Evolutionary conservation across 2,329 filamentous ascomycete genomes (phyloP), one percentile per base, ranked within the genome.

Genomic region (Emmonsiellopsis sp.): DNA sequence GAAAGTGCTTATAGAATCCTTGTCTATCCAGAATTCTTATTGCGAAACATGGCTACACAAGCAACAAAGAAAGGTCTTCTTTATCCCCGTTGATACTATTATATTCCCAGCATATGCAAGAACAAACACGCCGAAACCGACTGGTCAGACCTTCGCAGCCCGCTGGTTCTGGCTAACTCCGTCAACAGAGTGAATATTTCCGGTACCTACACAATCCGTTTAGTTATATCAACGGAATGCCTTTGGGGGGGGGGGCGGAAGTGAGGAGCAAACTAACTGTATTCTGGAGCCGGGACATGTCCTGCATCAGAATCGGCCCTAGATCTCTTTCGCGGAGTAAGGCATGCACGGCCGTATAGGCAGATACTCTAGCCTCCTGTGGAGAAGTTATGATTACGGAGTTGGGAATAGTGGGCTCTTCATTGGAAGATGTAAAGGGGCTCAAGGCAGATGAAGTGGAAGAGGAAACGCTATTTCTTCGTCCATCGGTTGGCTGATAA

Each of bases 111-210:
- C 46, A 40, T 49, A 16, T 49, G 46, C 10, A 49, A 38, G 46
- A 49, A 49, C 9, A 49, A 38, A 49, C 46, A 49, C 16, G 30
- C 46, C 4, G 46, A 38, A 31, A 38, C 16, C 8, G 34, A 49
- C 16, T 40, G 34, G 11, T 49, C 46, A 20, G 35, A 10, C 10
- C 34, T 32, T 10, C 46, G 34, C 37, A 49, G 46, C 20, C 46
- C 34, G 35, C 46, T 40, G 11, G 46, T 35, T 15, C 35, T 49
- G 10, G 34, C 46, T 10, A 49, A 35, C 34, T 49, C 46, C 9
- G 46, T 49, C 46, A 49, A 26, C 11, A 49, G 46, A 49, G 34
- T 38, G 46, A 49, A 49, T 38, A 13, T 30, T 38, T 49, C 32
- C 13, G 46, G 34, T 26, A 40, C 46, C 35, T 49, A 49, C 16